Percentiles rank a stretch among this genome's conserved stretches.
These are phyloP conservation scores for Paxillus ammoniavirescens DNA, from an alignment of 768 basidiomycete genomes.

Conservation along the genomic window DNA sequence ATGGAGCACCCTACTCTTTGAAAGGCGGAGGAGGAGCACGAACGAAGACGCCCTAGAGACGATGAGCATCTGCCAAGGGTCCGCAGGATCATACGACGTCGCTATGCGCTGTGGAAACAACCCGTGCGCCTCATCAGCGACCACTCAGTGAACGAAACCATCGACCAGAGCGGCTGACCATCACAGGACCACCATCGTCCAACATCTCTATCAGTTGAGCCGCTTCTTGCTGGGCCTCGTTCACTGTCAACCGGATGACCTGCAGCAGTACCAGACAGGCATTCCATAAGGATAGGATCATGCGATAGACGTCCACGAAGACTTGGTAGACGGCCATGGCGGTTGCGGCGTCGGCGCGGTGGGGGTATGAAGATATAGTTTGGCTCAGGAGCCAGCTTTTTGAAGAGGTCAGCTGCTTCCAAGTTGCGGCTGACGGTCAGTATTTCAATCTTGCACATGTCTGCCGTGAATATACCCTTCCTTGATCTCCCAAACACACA, in stretches of 20 bases:
- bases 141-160: too few species aligned
- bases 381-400: background rate
- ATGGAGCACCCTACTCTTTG: constrained; percentile 17
- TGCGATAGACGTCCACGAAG: constrained; percentile 5
- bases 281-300: constrained; percentile 8
- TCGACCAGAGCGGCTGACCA: constrained; percentile 8
- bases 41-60: constrained; percentile 18
- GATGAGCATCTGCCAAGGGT: constrained; percentile 18
- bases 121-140: background rate
- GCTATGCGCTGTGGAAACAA: constrained; percentile 6
- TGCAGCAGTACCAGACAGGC: constrained; percentile 11
- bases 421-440: background rate
- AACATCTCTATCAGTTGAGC: constrained; percentile 12
- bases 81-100: background rate
- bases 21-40: constrained; percentile 18
- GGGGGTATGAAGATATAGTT: background rate
- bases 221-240: constrained; percentile 18
- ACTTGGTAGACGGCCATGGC: constrained; percentile 8
- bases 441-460: background rate
- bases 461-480: background rate
- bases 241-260: constrained; percentile 6
- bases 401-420: background rate
- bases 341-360: background rate
- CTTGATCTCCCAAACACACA: background rate
- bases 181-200: constrained; percentile 1